A percentile compares a stretch with the other conserved stretches of the same genome.
Evolutionary conservation across 176 grass and related monocot species (phyloP).

Genomic region (Panicum miliaceum): DNA sequence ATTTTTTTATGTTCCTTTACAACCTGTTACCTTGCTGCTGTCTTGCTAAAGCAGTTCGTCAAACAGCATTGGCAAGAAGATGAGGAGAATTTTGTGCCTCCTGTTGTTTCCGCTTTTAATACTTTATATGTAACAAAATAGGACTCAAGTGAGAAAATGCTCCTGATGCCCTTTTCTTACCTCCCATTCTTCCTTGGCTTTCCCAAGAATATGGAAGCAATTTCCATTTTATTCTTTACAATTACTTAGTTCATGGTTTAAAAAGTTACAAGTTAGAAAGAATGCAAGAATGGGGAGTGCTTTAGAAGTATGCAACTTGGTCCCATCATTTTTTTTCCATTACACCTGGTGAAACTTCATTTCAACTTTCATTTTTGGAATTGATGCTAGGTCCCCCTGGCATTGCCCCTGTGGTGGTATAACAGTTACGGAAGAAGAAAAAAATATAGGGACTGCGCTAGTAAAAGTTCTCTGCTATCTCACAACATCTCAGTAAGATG

Average conservation of each 20-base stretch:
- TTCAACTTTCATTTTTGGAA: not conserved
- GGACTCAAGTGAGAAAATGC: not conserved
- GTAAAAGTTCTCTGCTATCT: not conserved
- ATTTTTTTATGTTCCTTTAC: slow-evolving; percentile 61
- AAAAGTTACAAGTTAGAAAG: not conserved
- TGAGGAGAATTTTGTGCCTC: slow-evolving; percentile 90
- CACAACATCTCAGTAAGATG: not conserved
- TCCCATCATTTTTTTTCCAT: not conserved
- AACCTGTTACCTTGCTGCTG: slow-evolving; percentile 74
- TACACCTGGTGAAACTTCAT: not conserved
- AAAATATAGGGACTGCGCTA: not conserved
- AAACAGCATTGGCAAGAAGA: slow-evolving; percentile 94
- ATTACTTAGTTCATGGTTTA: not conserved
- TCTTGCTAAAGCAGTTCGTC: slow-evolving; percentile 96
- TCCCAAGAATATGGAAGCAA: not conserved
- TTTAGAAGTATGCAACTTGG: not conserved
- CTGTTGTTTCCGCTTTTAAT: slow-evolving; percentile 60
- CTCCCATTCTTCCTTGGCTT: not conserved
- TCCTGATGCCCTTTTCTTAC: not conserved
- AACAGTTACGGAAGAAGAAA: not conserved
- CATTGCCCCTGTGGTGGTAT: not conserved
- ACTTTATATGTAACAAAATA: not conserved
- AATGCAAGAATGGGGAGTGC: not conserved
- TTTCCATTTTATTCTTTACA: slow-evolving; percentile 27
- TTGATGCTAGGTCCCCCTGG: not conserved